A percentile compares a stretch with the other conserved stretches of the same genome.
phyloP scores from a whole-genome alignment of 352 stramenopile species.

The Phytophthora melonis region DNA sequence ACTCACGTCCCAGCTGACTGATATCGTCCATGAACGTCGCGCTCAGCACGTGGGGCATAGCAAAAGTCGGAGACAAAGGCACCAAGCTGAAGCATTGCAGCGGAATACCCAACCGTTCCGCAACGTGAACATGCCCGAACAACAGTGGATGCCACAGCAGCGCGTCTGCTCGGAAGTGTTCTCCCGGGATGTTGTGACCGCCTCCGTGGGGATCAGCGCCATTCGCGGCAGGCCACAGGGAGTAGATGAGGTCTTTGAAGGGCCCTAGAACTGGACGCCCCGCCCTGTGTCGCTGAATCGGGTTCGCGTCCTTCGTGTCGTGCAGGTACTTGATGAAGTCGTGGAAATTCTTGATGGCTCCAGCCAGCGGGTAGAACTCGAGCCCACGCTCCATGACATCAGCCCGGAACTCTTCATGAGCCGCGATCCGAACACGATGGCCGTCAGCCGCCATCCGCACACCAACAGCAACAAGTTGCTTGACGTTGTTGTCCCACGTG shows the following conservation, averaged over 20 bases:
- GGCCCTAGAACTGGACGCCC: slow-evolving; percentile 30
- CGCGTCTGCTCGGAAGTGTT: slow-evolving; percentile 52
- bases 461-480: slow-evolving; percentile 71
- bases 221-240: slow-evolving; percentile 45
- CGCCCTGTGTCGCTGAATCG: slow-evolving; percentile 38
- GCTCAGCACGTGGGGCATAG: slow-evolving; percentile 57
- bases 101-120: slow-evolving; percentile 54
- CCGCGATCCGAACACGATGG: slow-evolving; percentile 87
- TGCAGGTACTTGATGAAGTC: slow-evolving; percentile 50
- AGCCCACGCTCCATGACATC: slow-evolving; percentile 56
- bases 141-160: slow-evolving; percentile 53
- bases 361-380: slow-evolving; percentile 61
- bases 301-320: slow-evolving; percentile 39
- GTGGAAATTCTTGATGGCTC: slow-evolving; percentile 38
- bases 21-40: slow-evolving; percentile 39
- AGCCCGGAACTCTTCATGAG: slow-evolving; percentile 67
- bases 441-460: slow-evolving; percentile 64
- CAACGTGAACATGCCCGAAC: slow-evolving; percentile 52
- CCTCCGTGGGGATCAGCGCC: slow-evolving; percentile 37
- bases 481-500: slow-evolving; percentile 61
- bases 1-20: slow-evolving; percentile 34
- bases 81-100: slow-evolving; percentile 52
- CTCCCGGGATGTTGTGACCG: slow-evolving; percentile 38
- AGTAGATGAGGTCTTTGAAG: slow-evolving; percentile 48
- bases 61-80: slow-evolving; percentile 49